Evolutionary conservation across 2,329 filamentous ascomycete species (phyloP), one percentile per base, ranked within the genome.

Genomic region (Exophiala viscosa): DNA sequence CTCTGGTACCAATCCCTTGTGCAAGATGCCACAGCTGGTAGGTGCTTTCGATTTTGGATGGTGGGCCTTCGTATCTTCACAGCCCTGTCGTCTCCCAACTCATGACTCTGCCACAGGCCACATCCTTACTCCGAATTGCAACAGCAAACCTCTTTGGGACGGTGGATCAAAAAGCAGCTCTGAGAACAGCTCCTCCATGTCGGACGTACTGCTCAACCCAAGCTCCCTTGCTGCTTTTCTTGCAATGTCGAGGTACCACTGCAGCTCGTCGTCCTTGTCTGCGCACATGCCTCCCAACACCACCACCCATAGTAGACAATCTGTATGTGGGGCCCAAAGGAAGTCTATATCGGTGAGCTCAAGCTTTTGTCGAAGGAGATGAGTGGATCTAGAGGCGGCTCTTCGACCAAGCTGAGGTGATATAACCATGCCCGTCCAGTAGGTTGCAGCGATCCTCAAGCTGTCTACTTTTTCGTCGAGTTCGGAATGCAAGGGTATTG

Each of bases 271-370:
- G 32, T 36, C 45, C 35, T 45, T 34, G 31, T 28, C 31, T 15
- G 47, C 44, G 40, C 48, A 55, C 4, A 58, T 48, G 20, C 55
- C 55, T 17, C 52, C 55, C 14, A 53, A 47, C 7, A 55, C 49
- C 5, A 41, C 45, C 9, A 55, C 38, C 55, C 55, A 58, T 13
- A 58, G 42, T 20, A 58, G 42, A 35, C 40, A 48, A 17, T 55
- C 45, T 18, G 55, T 41, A 32, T 48, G 36, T 28, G 42, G 42
- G 7, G 33, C 45, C 33, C 45, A 39, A 7, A 47, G 45, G 10
- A 28, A 38, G 15, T 38, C 33, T 28, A 53, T 23, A 36, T 50
- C 46, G 15, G 46, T 50, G 17, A 23, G 40, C 33, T 55, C 47
- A 8, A 57, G 47, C 18, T 38, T 48, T 10, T 33, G 20, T 15